Evolutionary conservation across 2,329 filamentous ascomycete genomes (phyloP).

Genomic region (Chrysosporium keratinophilum): DNA sequence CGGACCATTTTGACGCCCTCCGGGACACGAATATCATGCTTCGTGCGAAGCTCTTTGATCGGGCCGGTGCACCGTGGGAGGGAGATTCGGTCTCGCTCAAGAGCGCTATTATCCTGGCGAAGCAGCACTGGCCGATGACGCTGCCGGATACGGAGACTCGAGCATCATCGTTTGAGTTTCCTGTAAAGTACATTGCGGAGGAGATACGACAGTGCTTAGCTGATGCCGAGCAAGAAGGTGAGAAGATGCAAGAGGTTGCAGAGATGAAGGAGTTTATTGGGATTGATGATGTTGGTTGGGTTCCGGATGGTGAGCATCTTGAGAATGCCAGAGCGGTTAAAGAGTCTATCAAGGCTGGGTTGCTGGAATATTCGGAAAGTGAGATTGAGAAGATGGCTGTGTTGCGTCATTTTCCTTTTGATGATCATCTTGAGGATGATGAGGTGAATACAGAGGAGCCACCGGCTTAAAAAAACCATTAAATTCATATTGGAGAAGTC

Average conservation of each 20-base stretch:
- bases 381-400: conserved; percentile 19
- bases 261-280: conserved; percentile 22
- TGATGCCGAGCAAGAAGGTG: conserved; percentile 17
- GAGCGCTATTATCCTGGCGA: conserved; percentile 19
- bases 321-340: conserved; percentile 15
- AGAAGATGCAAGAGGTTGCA: conserved; percentile 18
- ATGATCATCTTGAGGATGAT: conserved; percentile 18
- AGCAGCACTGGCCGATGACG: conserved; percentile 19
- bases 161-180: conserved; percentile 19
- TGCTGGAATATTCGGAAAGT: conserved; percentile 20
- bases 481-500: not conserved
- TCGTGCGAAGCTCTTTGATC: conserved; percentile 21
- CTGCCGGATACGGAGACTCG: conserved; percentile 6
- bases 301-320: conserved; percentile 21
- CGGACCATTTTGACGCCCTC: conserved; percentile 22
- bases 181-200: conserved; percentile 19
- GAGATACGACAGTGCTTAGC: conserved; percentile 16
- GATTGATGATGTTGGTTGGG: conserved; percentile 22
- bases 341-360: conserved; percentile 16
- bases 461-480: not conserved
- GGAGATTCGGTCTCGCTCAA: conserved; percentile 22
- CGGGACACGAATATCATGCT: conserved; percentile 18
- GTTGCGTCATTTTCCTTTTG: conserved; percentile 19
- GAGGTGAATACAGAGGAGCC: too few relatives aligned
- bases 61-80: conserved; percentile 23